These are phyloP conservation scores for Trichosporon asahii DNA, from an alignment of 1,284 basidiomycete genomes.

Conservation along the genomic window DNA sequence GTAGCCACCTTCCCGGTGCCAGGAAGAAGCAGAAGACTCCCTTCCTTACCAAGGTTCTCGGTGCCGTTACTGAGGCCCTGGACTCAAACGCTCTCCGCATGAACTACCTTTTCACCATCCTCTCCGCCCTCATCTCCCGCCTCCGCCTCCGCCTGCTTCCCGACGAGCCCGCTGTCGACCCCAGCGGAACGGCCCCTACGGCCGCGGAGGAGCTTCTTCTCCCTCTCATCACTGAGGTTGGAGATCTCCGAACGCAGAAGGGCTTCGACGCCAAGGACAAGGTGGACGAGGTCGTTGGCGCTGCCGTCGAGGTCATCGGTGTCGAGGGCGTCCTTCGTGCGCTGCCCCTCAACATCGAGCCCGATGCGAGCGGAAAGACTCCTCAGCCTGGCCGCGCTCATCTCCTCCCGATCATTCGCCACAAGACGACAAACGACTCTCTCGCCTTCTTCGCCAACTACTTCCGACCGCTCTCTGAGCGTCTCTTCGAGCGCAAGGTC, in stretches of 20 bases:
- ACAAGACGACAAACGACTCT: constrained; percentile 71
- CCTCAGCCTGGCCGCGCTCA: constrained; percentile 67
- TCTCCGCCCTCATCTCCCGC: constrained; percentile 53
- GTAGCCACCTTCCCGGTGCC: constrained; percentile 45
- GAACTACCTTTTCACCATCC: constrained; percentile 64
- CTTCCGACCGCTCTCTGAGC: constrained; percentile 90
- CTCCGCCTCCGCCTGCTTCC: constrained; percentile 45
- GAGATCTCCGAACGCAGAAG: constrained; percentile 70
- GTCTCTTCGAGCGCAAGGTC: constrained; percentile 81
- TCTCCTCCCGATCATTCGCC: constrained; percentile 83
- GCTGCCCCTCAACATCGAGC: constrained; percentile 83
- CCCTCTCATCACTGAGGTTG: constrained; percentile 70
- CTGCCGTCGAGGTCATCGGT: constrained; percentile 81
- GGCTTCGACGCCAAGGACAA: constrained; percentile 87
- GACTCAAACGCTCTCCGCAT: constrained; percentile 65
- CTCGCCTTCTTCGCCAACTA: constrained; percentile 81
- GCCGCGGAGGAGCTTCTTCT: constrained; percentile 71
- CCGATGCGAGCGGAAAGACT: constrained; percentile 56
- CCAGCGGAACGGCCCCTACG: constrained; percentile 59
- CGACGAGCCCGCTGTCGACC: constrained; percentile 38
- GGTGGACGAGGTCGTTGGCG: constrained; percentile 74
- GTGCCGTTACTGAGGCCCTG: constrained; percentile 63
- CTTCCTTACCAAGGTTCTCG: constrained; percentile 62
- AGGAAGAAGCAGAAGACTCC: constrained; percentile 57
- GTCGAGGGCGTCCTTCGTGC: constrained; percentile 71